Evolutionary conservation across 1,284 basidiomycete species (phyloP), one percentile per base, ranked within the genome.

Genomic region (Pascua guehoae): DNA sequence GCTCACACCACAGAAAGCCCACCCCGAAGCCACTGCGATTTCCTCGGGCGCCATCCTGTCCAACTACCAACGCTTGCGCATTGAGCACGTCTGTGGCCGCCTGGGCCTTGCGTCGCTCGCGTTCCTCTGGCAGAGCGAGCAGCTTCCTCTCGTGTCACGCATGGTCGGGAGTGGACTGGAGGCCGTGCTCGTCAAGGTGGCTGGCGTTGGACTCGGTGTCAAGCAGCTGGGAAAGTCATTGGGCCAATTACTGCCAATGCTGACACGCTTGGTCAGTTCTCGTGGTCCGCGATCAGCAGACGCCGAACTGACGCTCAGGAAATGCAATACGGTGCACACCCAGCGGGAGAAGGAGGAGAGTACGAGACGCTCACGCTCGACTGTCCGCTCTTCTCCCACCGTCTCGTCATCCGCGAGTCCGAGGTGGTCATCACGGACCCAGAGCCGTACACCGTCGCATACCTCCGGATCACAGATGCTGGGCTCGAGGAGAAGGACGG

Each of bases 271-370:
- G 63, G 91, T 91, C 60, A 66, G 83, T 70, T 41, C 24, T 7
- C 7, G 24, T 32, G 24, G 2, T 38, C n/a, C n/a, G n/a, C n/a
- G n/a, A 5, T 10, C 12, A 4, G 1, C n/a, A 8, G 12, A 32
- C 7, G 17, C 8, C 3, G 8, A 49, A 37, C 53, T 50, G 46
- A 53, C 49, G 9, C 24, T 2, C 63, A 93, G 89, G 88, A 94
- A 72, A 69, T 78, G 5, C 77, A 85, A 45, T 99, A 95, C 69
- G 93, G 93, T 0, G 87, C 89, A 0, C 96, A 99, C 74, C 84
- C 96, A 1, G 97, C 94, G 62, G 96, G 96, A 5, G 96, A 99
- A 78, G 96, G 96, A 3, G 96, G 96, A 2, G 96, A 99, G 79
- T 99, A 98, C 73, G 96, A 99, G 75, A 91, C 89, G 0, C 78